Percentiles rank a stretch among this genome's conserved stretches.
phyloP scores from a whole-genome alignment of 768 basidiomycete species.

The Naematelia encephala region DNA sequence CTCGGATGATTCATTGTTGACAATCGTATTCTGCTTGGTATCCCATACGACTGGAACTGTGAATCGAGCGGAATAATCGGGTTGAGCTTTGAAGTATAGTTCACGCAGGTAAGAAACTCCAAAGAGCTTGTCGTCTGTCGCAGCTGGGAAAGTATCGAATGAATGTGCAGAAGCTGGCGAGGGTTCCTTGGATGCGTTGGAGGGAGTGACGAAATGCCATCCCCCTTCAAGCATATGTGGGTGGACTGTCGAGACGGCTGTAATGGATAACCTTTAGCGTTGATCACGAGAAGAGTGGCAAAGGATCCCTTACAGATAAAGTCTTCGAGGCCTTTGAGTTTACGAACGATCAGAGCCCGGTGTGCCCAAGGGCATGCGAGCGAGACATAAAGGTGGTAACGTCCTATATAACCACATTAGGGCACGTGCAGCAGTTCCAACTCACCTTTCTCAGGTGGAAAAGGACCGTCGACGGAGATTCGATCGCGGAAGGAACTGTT shows the following conservation, averaged over 20 bases:
- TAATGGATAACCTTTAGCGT: not conserved
- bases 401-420: too few species aligned
- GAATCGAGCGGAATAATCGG: constrained; percentile 62
- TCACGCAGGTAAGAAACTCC: constrained; percentile 71
- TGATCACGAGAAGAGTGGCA: not conserved
- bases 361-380: constrained; percentile 87
- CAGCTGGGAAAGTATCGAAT: constrained; percentile 57
- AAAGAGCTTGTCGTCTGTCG: constrained; percentile 73
- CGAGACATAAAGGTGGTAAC: constrained; percentile 89
- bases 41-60: constrained; percentile 68
- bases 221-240: constrained; percentile 78
- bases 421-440: too few species aligned
- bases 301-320: constrained; percentile 66
- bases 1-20: constrained; percentile 87
- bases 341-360: constrained; percentile 77
- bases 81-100: constrained; percentile 73
- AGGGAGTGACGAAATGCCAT: constrained; percentile 77
- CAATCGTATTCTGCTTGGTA: constrained; percentile 77
- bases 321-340: constrained; percentile 86
- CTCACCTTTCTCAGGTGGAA: constrained; percentile 72
- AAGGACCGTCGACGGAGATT: constrained; percentile 61
- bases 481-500: constrained; percentile 59
- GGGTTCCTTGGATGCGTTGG: constrained; percentile 54
- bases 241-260: constrained; percentile 77
- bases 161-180: constrained; percentile 33